Evolutionary conservation across 352 stramenopile genomes (phyloP), one percentile per base, ranked within the genome.

Genomic region (Detonula confervacea): DNA sequence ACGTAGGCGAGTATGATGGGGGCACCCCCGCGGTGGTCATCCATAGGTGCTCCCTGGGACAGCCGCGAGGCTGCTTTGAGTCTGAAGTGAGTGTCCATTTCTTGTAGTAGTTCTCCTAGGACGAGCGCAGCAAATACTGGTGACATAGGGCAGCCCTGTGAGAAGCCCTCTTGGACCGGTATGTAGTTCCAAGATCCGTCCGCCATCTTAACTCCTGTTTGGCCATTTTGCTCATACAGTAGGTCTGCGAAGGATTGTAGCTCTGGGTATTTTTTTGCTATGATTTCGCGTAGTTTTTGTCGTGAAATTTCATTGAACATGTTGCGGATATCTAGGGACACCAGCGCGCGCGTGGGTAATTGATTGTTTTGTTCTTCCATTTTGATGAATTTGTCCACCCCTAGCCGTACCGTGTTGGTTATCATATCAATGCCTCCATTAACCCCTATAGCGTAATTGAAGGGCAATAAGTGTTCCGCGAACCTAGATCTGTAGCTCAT

Each of bases 231-330:
- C 7, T 44, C 18, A 22, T 74, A 74, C 1, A 74, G 27, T 3
- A 14, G 42, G 22, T 64, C 37, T 6, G 44, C 65, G 12, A 67
- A 67, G 9, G 29, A 2, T 14, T 18, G 1, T 5, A 76, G 16
- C 7, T 76, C 8, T 2, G 55, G 67, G 33, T 61, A 76, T 9
- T 66, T 27, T 30, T 42, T 9, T 8, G 3, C 3, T 1, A 76
- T 55, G 6, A 76, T 57, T n/a, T 76, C 12, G 52, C 25, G 42
- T 18, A 77, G 11, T 12, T 56, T 72, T 7, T 78, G 14, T 22
- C 65, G 42, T 20, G 65, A 77, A 20, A 72, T 16, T 2, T 14
- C 37, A 35, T 77, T 82, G 60, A 82, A 82, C 73, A 82, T 77
- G 25, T 82, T 82, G 18, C 16, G 16, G 12, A 77, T 66, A 29